Evolutionary conservation across 805 yeast species (phyloP).

Genomic region (Ogataea philodendri): DNA sequence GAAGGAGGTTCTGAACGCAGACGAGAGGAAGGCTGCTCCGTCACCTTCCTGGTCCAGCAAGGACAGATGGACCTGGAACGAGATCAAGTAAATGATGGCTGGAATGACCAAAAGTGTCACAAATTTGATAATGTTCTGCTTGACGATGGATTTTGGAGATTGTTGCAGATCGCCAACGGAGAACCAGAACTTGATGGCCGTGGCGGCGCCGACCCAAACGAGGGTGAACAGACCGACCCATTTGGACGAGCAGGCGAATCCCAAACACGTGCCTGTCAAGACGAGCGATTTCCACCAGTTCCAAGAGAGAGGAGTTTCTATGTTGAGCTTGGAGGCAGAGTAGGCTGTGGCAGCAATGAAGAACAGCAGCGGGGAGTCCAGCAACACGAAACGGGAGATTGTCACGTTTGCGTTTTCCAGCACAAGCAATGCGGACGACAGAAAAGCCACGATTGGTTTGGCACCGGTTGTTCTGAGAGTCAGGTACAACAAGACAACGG

Average conservation of each 20-base stretch:
- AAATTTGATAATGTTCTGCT: constrained; percentile 53
- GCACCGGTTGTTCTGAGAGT: constrained; percentile 74
- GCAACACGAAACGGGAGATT: constrained; percentile 68
- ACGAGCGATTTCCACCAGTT: constrained; percentile 59
- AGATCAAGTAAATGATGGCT: constrained; percentile 47
- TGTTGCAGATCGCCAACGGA: constrained; percentile 66
- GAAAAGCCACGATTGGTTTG: constrained; percentile 57
- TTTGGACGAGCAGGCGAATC: constrained; percentile 70
- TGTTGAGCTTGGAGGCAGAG: constrained; percentile 63
- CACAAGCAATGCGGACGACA: constrained; percentile 54
- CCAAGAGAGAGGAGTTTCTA: constrained; percentile 56
- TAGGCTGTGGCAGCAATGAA: constrained; percentile 73
- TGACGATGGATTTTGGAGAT: constrained; percentile 40
- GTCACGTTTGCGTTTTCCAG: constrained; percentile 70
- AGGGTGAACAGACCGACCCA: constrained; percentile 85
- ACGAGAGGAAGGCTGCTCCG: constrained; percentile 68
- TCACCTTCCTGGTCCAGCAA: constrained; percentile 61
- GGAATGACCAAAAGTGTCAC: constrained; percentile 58
- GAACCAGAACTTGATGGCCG: constrained; percentile 66
- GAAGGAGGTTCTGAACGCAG: constrained; percentile 68
- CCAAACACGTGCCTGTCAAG: constrained; percentile 67
- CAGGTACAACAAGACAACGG: constrained; percentile 61
- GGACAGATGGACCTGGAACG: constrained; percentile 64
- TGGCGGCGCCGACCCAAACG: constrained; percentile 70
- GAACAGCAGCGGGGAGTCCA: constrained; percentile 74